Evolutionary conservation across 1,139 yeast species (phyloP), one percentile per base, ranked within the genome.

Genomic region (Saccharomyces pastorianus): DNA sequence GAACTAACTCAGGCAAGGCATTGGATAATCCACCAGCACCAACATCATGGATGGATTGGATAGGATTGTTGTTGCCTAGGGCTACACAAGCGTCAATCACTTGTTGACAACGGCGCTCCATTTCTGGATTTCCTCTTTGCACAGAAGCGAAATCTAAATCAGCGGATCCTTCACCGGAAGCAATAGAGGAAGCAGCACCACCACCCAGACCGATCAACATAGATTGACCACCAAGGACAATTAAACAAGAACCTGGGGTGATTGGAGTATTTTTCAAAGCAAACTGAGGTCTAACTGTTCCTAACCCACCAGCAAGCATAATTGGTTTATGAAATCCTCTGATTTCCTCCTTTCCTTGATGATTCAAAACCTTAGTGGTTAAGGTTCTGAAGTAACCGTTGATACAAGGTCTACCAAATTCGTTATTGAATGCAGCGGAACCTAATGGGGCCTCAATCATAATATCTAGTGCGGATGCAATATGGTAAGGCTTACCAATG

Each of bases 11-110:
- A 2, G 99, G 97, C 62, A 95, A 78, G 8, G 99, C 99, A 67
- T 95, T 95, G 31, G 98, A 90, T 62, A 95, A 78, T 52, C 99
- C 99, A 72, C 99, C 99, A 48, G 99, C 99, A 73, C 99, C 99
- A 53, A 95, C 99, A 74, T 95, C 99, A 70, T 95, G 99, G 64
- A 95, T 88, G 32, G 96, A 89, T 73, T 91, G 96, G 62, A 95
- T 88, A 51, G 98, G 99, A 66, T 85, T 91, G 28, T 77, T 77
- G 31, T 77, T 76, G 53, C 96, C 96, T 56, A 89, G 77, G 2
- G 96, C 83, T 46, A 85, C 85, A 79, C 99, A 95, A 25, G 95
- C 83, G 71, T 93, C 96, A 62, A 95, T 93, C 51, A 93, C 99
- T 79, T 90, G 95, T 73, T 95, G 99, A 38, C 98, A 97, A 71